These are phyloP conservation scores for Trichoderma simmonsii DNA, from an alignment of 2,329 filamentous ascomycete genomes.

Conservation along the genomic window DNA sequence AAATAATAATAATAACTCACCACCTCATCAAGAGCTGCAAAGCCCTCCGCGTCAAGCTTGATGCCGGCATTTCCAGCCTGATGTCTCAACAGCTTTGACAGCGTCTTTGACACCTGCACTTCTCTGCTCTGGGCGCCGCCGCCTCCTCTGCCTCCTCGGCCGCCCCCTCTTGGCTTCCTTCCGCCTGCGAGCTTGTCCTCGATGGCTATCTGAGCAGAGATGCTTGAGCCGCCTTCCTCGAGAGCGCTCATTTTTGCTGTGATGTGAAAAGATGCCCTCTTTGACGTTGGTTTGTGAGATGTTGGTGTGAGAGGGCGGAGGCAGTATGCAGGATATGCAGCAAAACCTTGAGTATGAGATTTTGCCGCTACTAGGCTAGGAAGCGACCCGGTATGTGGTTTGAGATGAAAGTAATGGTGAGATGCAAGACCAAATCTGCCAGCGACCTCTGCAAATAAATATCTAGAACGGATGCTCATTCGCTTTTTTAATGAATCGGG, in stretches of 20 bases:
- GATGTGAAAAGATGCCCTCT: not conserved
- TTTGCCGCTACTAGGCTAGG: not conserved
- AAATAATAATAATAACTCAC: slow-evolving; percentile 41
- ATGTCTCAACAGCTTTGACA: slow-evolving; percentile 54
- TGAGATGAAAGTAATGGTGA: not conserved
- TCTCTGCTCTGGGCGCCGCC: slow-evolving; percentile 40
- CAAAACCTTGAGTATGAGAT: not conserved
- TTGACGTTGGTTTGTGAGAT: not conserved
- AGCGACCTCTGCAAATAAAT: not conserved
- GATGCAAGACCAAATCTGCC: not conserved
- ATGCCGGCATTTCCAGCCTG: slow-evolving; percentile 57
- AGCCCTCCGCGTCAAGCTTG: slow-evolving; percentile 57
- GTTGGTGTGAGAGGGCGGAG: not conserved
- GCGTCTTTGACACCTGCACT: slow-evolving; percentile 50
- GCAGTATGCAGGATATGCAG: not conserved
- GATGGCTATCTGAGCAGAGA: slow-evolving; percentile 21
- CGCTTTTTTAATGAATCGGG: not conserved
- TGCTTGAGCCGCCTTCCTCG: slow-evolving; percentile 5
- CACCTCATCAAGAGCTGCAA: slow-evolving; percentile 55
- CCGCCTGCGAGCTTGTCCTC: slow-evolving; percentile 24
- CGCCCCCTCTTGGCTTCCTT: slow-evolving; percentile 29
- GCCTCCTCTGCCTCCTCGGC: slow-evolving; percentile 31
- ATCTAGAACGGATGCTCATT: not conserved
- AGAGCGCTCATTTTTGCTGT: not conserved
- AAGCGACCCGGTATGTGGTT: not conserved